Evolutionary conservation across 2,329 filamentous ascomycete species (phyloP).

Genomic region (Botrytis byssoidea): DNA sequence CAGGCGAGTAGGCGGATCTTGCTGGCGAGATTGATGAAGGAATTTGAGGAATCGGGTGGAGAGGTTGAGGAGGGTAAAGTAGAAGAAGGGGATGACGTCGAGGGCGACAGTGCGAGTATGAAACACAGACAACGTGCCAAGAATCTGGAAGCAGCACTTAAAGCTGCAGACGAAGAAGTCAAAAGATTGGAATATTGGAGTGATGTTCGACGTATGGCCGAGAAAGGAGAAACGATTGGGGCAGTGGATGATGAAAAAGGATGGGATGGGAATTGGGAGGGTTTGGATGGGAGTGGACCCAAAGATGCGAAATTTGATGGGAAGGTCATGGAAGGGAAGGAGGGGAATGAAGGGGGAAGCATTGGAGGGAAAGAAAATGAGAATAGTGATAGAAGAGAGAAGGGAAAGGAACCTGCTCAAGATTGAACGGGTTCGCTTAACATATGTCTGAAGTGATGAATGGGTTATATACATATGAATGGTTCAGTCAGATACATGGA

Average conservation of each 20-base stretch:
- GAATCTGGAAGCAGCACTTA: constrained; percentile 70
- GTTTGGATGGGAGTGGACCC: constrained; percentile 37
- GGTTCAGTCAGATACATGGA: background rate
- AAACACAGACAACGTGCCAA: constrained; percentile 49
- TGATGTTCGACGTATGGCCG: constrained; percentile 70
- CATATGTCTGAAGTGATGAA: background rate
- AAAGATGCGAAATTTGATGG: constrained; percentile 34
- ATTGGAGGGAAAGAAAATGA: constrained; percentile 14
- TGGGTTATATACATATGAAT: background rate
- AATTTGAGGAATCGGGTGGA: constrained; percentile 54
- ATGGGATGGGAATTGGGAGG: constrained; percentile 36
- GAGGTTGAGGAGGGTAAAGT: constrained; percentile 44
- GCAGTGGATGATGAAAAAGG: constrained; percentile 36
- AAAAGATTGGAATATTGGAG: constrained; percentile 84
- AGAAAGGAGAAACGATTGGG: constrained; percentile 42
- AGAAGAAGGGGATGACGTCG: constrained; percentile 32
- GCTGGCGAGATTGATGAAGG: constrained; percentile 65
- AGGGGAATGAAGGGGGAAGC: constrained; percentile 25
- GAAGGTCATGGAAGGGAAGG: constrained; percentile 28
- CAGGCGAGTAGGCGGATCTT: constrained; percentile 81
- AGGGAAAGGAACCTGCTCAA: background rate
- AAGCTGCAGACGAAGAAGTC: constrained; percentile 77
- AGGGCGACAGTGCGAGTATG: constrained; percentile 38
- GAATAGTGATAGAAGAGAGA: background rate
- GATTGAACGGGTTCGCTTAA: background rate